These are phyloP conservation scores for Penicillium sp. DNA, from an alignment of 2,329 filamentous ascomycete species.

Conservation along the genomic window DNA sequence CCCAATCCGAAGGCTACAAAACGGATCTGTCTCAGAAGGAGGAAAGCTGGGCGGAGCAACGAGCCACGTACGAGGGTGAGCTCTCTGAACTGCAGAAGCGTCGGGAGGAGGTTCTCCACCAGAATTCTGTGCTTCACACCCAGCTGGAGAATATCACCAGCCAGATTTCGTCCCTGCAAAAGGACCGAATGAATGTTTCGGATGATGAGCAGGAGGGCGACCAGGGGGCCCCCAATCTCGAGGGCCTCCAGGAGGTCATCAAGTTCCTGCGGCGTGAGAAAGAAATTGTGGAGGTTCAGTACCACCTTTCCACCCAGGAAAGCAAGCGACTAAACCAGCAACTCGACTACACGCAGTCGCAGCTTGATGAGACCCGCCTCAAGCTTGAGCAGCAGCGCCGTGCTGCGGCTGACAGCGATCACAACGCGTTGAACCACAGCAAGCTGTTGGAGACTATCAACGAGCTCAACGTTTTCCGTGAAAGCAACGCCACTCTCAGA, in stretches of 20 bases:
- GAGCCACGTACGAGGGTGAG: slow-evolving; percentile 79
- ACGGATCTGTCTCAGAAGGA: slow-evolving; percentile 76
- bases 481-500: slow-evolving; percentile 88
- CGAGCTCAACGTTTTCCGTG: slow-evolving; percentile 91
- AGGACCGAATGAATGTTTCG: slow-evolving; percentile 62
- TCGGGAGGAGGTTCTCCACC: slow-evolving; percentile 78
- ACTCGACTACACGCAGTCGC: slow-evolving; percentile 78
- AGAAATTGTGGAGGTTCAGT: slow-evolving; percentile 96
- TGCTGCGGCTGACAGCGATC: slow-evolving; percentile 69
- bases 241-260: slow-evolving; percentile 85
- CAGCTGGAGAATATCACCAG: slow-evolving; percentile 80
- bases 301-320: slow-evolving; percentile 85
- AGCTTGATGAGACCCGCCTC: slow-evolving; percentile 83
- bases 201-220: slow-evolving; percentile 49
- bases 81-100: slow-evolving; percentile 74
- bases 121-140: slow-evolving; percentile 86
- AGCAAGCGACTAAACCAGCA: slow-evolving; percentile 86
- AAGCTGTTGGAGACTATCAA: slow-evolving; percentile 93
- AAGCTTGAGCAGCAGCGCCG: slow-evolving; percentile 89
- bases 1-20: slow-evolving; percentile 83
- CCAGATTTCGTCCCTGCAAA: slow-evolving; percentile 78
- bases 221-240: slow-evolving; percentile 56
- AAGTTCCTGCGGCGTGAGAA: slow-evolving; percentile 91
- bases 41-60: slow-evolving; percentile 81
- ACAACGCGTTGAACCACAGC: slow-evolving; percentile 75